These are phyloP conservation scores for Thecaphora frezii DNA, from an alignment of 1,284 basidiomycete genomes.

Conservation along the genomic window DNA sequence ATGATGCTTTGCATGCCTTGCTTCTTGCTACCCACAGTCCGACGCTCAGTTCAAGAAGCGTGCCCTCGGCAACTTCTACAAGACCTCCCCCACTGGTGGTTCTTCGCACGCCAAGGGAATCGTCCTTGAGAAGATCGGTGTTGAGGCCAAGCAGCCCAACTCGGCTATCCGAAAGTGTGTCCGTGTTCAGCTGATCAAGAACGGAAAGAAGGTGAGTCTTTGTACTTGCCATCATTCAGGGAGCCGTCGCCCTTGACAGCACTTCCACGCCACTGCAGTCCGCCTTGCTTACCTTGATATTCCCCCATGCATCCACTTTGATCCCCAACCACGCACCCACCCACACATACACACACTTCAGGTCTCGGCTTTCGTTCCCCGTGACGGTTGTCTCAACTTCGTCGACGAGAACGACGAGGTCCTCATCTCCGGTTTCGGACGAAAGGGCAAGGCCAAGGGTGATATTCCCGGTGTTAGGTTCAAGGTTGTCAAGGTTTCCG, in stretches of 20 bases:
- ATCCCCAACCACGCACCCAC: too few species aligned
- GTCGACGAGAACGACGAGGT: slow-evolving; percentile 92
- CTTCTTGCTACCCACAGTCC: slow-evolving; percentile 66
- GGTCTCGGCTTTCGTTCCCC: slow-evolving; percentile 61
- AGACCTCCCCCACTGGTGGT: slow-evolving; percentile 98
- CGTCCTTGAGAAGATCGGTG: slow-evolving; percentile 94
- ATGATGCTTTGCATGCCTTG: background rate
- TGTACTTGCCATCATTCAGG: slow-evolving; percentile 3
- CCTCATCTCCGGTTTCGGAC: slow-evolving; percentile 99
- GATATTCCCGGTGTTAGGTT: slow-evolving; percentile 87
- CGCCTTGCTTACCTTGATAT: too few species aligned
- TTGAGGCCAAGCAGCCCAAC: slow-evolving; percentile 94
- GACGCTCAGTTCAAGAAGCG: slow-evolving; percentile 99
- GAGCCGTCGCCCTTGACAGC: too few species aligned
- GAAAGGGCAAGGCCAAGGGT: slow-evolving; percentile 98
- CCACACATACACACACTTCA: too few species aligned
- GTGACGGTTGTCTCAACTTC: slow-evolving; percentile 99
- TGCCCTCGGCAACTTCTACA: slow-evolving; percentile 98
- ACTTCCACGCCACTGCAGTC: too few species aligned
- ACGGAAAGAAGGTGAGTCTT: slow-evolving; percentile 91
- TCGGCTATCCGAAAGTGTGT: slow-evolving; percentile 99
- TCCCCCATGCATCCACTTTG: too few species aligned
- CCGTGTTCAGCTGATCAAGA: slow-evolving; percentile 99
- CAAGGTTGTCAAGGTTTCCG: slow-evolving; percentile 99
- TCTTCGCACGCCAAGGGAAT: slow-evolving; percentile 99